Evolutionary conservation across 192 early-diverging fungal genomes (phyloP), one percentile per base, ranked within the genome.

Genomic region (Nowakowskiella sp.): DNA sequence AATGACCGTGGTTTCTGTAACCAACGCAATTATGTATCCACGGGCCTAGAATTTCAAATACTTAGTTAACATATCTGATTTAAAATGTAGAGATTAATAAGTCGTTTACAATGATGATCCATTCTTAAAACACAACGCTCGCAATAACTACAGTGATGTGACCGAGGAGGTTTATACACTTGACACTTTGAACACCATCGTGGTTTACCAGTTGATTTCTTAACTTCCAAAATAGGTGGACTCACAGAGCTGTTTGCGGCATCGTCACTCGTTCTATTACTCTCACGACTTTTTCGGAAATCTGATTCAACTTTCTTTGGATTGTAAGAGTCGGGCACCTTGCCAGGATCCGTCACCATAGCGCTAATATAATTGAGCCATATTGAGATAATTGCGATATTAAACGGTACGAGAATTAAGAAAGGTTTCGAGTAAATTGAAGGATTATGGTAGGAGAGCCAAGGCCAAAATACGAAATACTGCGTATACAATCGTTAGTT

Each of bases 11-110:
- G 72, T 90, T 83, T 49, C 57, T 66, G 68, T 86, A 70, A 43
- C 87, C 85, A 47, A 97, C 70, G 62, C 90, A 92, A 65, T 91
- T 83, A 67, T 83, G 76, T 57, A 92, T 81, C 90, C 91, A 98
- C 4, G 91, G 92, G 47, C 71, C 66, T 76, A 21, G 49, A 53
- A 19, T 9, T 28, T 10, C 45, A 54, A 51, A 48, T 13, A 57
- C 7, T 1, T 51, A 10, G 19, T 10, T n/a, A n/a, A n/a, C n/a
- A n/a, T n/a, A n/a, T n/a, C n/a, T n/a, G n/a, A n/a, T n/a, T n/a
- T n/a, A n/a, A n/a, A n/a, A n/a, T n/a, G 50, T 44, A n/a, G 50
- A 13, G 19, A 44, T 22, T 9, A 25, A 16, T 24, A 19, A 21
- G 26, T 52, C 19, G 64, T 59, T 53, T 51, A 70, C 76, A 78